phyloP scores from a whole-genome alignment of 805 yeast species.

The Sugiyamaella chiloensis region DNA sequence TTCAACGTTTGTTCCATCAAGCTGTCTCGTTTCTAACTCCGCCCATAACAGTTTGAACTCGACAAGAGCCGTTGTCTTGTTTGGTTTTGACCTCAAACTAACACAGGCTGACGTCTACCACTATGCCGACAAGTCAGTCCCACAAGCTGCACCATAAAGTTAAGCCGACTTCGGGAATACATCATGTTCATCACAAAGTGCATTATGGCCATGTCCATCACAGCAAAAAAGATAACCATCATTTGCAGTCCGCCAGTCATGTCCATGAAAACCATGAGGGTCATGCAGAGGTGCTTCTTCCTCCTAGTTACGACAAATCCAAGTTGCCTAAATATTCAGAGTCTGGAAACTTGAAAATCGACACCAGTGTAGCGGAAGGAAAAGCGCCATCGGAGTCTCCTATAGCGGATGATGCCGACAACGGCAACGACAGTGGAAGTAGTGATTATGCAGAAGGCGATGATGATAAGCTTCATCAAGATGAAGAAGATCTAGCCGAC shows the following conservation, averaged over 20 bases:
- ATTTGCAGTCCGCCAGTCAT: slow-evolving; percentile 15
- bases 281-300: slow-evolving; percentile 15
- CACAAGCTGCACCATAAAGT: slow-evolving; percentile 3
- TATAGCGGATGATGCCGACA: slow-evolving; percentile 2
- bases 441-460: slow-evolving; percentile 14
- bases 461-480: slow-evolving; percentile 18
- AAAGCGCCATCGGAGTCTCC: slow-evolving; percentile 8
- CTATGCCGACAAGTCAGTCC: slow-evolving; percentile 2
- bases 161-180: background rate
- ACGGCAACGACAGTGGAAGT: slow-evolving; percentile 1
- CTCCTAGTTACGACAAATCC: slow-evolving; percentile 15
- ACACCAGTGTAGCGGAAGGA: background rate
- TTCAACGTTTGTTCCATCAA: background rate
- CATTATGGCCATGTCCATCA: slow-evolving; percentile 8
- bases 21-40: background rate
- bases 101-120: background rate
- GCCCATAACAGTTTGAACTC: slow-evolving; percentile 4
- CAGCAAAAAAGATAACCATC: slow-evolving; percentile 22
- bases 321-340: background rate
- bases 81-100: too few relatives aligned
- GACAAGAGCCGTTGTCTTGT: too few relatives aligned
- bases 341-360: slow-evolving; percentile 2
- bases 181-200: slow-evolving; percentile 2
- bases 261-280: slow-evolving; percentile 12
- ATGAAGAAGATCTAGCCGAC: slow-evolving; percentile 81